phyloP scores from a whole-genome alignment of 179 eudicot species.

The Spinacia oleracea region DNA sequence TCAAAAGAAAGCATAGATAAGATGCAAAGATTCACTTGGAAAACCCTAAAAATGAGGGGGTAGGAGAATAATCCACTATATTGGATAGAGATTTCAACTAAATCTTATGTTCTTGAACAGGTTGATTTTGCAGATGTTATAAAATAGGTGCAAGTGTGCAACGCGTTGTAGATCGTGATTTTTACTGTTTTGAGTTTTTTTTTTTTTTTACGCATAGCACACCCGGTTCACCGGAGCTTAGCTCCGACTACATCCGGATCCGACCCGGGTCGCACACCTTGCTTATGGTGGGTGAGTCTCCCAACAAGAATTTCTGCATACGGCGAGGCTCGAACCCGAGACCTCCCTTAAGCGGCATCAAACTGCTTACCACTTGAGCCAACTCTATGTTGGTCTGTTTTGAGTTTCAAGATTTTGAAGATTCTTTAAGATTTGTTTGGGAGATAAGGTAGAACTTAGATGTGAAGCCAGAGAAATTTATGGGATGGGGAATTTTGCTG shows the following conservation, averaged over 20 bases:
- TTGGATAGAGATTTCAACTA: not conserved
- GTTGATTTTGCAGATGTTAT: not conserved
- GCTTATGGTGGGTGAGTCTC: too few species aligned
- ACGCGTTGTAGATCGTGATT: not conserved
- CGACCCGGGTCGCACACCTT: too few species aligned
- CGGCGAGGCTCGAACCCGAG: too few species aligned
- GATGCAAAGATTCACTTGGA: not conserved
- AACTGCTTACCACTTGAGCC: too few species aligned
- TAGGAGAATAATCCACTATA: not conserved
- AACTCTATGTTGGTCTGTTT: too few species aligned
- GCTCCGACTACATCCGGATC: too few species aligned
- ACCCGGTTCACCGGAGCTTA: too few species aligned
- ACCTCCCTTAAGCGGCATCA: too few species aligned
- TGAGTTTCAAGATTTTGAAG: not conserved
- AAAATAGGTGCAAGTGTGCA: not conserved
- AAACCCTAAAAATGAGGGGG: not conserved
- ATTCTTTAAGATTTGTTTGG: not conserved
- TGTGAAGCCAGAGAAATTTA: not conserved
- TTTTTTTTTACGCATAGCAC: too few species aligned
- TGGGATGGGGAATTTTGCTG: not conserved
- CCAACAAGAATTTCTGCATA: too few species aligned
- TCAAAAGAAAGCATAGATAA: not conserved
- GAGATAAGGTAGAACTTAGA: not conserved
- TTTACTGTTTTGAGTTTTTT: not conserved
- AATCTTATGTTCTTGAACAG: not conserved